phyloP scores from a whole-genome alignment of 805 yeast genomes.

The Metschnikowia baotianmanensis region DNA sequence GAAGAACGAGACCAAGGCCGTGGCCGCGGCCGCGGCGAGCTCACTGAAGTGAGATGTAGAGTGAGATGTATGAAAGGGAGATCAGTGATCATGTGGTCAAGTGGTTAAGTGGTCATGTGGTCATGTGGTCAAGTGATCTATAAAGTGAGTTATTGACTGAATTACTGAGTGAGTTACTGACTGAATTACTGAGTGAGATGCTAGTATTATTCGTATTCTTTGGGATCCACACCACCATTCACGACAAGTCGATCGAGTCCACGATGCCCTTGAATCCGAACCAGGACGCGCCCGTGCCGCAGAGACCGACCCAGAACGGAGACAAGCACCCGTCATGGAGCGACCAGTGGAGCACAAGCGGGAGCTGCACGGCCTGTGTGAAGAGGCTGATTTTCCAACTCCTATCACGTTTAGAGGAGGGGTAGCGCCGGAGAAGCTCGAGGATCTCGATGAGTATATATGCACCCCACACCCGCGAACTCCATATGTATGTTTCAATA shows the following conservation, averaged over 20 bases:
- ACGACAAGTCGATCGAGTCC: conserved; percentile 32
- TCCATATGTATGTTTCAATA: conserved; percentile 43
- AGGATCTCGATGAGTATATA: conserved; percentile 39
- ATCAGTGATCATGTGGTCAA: no score
- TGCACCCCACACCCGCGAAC: conserved; percentile 45
- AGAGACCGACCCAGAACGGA: conserved; percentile 49
- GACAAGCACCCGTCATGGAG: conserved; percentile 42
- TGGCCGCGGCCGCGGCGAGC: background rate
- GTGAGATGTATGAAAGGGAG: background rate
- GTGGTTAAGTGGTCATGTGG: no score
- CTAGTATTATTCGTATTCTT: no score
- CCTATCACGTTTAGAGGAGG: conserved; percentile 33
- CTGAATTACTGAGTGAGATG: no score
- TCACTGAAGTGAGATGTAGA: background rate
- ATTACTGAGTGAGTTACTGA: no score
- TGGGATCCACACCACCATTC: no score
- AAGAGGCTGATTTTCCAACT: conserved; percentile 37
- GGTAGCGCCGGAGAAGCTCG: conserved; percentile 41
- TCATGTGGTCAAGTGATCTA: no score
- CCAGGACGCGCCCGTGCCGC: conserved; percentile 45
- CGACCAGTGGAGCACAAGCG: conserved; percentile 45
- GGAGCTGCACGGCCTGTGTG: conserved; percentile 39
- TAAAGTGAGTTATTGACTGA: no score
- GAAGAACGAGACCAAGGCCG: conserved; percentile 19
- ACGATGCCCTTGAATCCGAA: conserved; percentile 38